Evolutionary conservation across 257 asterid species (phyloP).

Genomic region (Przewalskia tangutica): DNA sequence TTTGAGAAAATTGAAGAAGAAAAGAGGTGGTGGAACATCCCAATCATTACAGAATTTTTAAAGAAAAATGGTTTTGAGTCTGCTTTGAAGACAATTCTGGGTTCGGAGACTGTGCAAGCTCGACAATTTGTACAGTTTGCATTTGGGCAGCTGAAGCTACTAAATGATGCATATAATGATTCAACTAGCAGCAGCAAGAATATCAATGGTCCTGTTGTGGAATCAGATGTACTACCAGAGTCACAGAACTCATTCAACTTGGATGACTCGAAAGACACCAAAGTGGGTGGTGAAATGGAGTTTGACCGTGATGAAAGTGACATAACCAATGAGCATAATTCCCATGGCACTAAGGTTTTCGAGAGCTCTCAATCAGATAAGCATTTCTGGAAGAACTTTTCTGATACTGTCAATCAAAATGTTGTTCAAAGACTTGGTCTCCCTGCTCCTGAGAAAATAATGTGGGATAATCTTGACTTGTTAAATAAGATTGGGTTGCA

Average conservation of each 20-base stretch:
- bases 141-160: constrained; percentile 68
- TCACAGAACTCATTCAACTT: not conserved
- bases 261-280: constrained; percentile 11
- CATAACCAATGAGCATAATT: not conserved
- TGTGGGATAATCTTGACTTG: constrained; percentile 74
- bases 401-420: constrained; percentile 54
- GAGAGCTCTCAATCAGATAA: constrained; percentile 47
- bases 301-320: constrained; percentile 6
- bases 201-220: constrained; percentile 3
- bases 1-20: constrained; percentile 77
- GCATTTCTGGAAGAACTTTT: constrained; percentile 65
- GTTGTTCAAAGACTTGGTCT: constrained; percentile 62
- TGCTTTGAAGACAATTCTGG: constrained; percentile 64
- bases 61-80: constrained; percentile 69
- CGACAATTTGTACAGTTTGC: constrained; percentile 91
- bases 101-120: constrained; percentile 88
- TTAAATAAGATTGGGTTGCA: constrained; percentile 58
- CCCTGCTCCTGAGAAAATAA: constrained; percentile 57
- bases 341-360: constrained; percentile 15
- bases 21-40: constrained; percentile 94
- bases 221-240: constrained; percentile 11
- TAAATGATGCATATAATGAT: constrained; percentile 59
- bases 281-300: constrained; percentile 7
- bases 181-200: constrained; percentile 15
- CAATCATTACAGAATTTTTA: constrained; percentile 69